Evolutionary conservation across 768 basidiomycete genomes (phyloP), one percentile per base, ranked within the genome.

Genomic region (Suillus decipiens): DNA sequence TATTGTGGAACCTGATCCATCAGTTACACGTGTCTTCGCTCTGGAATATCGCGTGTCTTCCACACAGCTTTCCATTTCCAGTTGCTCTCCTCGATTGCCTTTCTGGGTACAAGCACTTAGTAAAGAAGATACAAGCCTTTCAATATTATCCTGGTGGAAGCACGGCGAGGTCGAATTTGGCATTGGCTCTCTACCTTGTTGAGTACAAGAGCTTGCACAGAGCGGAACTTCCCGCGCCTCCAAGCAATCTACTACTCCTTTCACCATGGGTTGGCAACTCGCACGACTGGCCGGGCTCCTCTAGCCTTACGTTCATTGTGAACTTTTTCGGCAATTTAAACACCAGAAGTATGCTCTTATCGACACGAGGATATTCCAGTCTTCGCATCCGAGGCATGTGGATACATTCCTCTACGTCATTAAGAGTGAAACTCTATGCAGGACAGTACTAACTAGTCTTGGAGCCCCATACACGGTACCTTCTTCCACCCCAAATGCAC

Each of bases 161-260:
- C 94, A 71, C 89, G 1, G 90, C 92, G 0, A 92, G 81, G n/a
- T n/a, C n/a, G 5, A 89, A 93, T 72, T 83, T 93, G 31, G 85
- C 86, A 1, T 79, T 86, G 39, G 86, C 87, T 0, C 79, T 90
- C 5, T 88, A 88, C 66, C 81, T 92, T 31, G 75, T 84, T 19
- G 83, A 86, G 63, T 73, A 86, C 72, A 74, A 75, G 36, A 70
- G 72, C 5, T 64, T 85, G n/a, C 83, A 82, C 4, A 15, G 12
- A 24, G 8, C 19, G 4, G 34, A 54, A n/a, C 14, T 54, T 22
- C 53, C 34, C 1, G 70, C 73, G 12, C 79, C 78, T 42, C 83
- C 85, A 1, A 79, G 80, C 11, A 77, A 77, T 3, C 75, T 89
- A 1, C 67, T 89, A 45, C 75, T 86, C 5, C 76, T 85, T 43